phyloP scores from a whole-genome alignment of 2,329 filamentous ascomycete genomes.

The Diaporthe humulicola region DNA sequence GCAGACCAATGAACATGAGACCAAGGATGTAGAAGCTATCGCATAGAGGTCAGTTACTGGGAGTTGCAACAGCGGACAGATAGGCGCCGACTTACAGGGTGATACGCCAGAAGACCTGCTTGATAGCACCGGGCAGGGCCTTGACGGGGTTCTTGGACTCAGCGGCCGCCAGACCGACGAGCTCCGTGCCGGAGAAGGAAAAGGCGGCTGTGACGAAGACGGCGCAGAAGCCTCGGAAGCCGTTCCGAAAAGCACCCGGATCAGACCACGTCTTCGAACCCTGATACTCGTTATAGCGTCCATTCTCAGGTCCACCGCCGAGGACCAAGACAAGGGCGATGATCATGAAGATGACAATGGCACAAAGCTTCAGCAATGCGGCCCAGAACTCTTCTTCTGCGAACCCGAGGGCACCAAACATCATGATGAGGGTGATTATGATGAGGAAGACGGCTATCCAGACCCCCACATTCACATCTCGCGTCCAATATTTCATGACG shows the following conservation, averaged over 20 bases:
- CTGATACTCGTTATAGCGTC: conserved; percentile 59
- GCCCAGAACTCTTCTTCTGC: conserved; percentile 73
- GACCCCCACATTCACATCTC: conserved; percentile 58
- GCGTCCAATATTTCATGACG: conserved; percentile 63
- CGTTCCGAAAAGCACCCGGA: conserved; percentile 74
- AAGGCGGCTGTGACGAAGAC: conserved; percentile 82
- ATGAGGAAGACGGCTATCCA: conserved; percentile 70
- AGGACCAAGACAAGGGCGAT: conserved; percentile 70
- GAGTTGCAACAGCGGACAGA: no score
- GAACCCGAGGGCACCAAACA: conserved; percentile 69
- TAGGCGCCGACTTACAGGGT: conserved; percentile 49
- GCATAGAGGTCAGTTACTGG: neutral
- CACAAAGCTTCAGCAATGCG: conserved; percentile 67
- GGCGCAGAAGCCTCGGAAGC: conserved; percentile 80
- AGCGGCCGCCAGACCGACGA: conserved; percentile 80
- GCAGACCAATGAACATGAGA: conserved; percentile 64
- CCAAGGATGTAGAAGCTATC: conserved; percentile 65
- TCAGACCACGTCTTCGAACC: conserved; percentile 64
- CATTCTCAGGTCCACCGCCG: conserved; percentile 69
- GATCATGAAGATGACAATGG: conserved; percentile 74
- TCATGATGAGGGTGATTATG: conserved; percentile 64
- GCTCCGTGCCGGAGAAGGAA: conserved; percentile 79
- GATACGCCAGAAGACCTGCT: conserved; percentile 78
- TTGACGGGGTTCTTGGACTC: conserved; percentile 79
- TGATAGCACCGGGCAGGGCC: conserved; percentile 83